Conservation (phyloP, 495 filamentous ascomycete species). For the Elasticomyces elasticus region DNA sequence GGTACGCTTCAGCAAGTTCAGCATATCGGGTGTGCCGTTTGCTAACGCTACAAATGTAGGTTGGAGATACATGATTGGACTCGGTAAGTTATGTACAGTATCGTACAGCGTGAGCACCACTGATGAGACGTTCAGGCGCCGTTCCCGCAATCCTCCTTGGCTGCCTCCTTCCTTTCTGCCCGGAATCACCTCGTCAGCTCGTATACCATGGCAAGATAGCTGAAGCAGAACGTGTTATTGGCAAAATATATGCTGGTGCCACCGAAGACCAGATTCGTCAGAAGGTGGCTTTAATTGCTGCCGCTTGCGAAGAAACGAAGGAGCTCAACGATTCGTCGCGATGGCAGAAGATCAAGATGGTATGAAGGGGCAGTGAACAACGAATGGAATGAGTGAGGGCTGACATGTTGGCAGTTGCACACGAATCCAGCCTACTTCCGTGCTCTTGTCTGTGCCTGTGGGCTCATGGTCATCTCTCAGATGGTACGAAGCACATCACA, state of each 20-base stretch:
- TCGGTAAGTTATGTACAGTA: too few species aligned
- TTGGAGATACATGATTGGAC: slow-evolving; percentile 45
- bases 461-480: slow-evolving; percentile 41
- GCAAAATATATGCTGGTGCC: slow-evolving; percentile 33
- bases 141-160: slow-evolving; percentile 40
- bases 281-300: slow-evolving; percentile 33
- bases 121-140: too few species aligned
- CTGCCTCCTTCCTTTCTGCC: slow-evolving; percentile 38
- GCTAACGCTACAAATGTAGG: too few species aligned
- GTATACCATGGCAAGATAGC: slow-evolving; percentile 37
- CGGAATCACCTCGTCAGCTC: slow-evolving; percentile 45
- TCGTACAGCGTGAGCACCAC: too few species aligned
- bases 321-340: too few species aligned
- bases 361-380: too few species aligned
- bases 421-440: slow-evolving; percentile 37
- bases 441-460: slow-evolving; percentile 42
- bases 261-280: slow-evolving; percentile 32
- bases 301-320: slow-evolving; percentile 34
- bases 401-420: slow-evolving; percentile 40
- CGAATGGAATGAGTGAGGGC: too few species aligned
- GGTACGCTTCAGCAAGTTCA: too few species aligned
- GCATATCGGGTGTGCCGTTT: too few species aligned
- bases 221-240: slow-evolving; percentile 33
- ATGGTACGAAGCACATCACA: too few species aligned
- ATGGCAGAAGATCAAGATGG: slow-evolving; percentile 37